These are phyloP conservation scores for Medicago ruthenica DNA, from an alignment of 306 rosid genomes.

Conservation along the genomic window DNA sequence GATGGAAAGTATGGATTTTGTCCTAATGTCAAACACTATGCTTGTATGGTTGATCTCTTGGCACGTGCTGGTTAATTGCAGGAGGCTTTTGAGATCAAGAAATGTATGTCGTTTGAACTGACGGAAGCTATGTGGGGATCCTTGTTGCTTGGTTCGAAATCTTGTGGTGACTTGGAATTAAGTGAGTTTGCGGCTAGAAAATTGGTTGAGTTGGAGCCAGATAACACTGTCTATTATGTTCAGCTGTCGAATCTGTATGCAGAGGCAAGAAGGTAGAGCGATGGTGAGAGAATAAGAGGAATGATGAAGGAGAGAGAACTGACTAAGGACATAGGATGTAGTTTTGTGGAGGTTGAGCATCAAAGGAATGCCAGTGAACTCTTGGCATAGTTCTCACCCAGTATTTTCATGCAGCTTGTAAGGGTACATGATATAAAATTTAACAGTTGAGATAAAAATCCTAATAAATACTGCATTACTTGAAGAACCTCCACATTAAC, in stretches of 20 bases:
- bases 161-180: slow-evolving; percentile 60
- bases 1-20: slow-evolving; percentile 59
- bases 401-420: slow-evolving; percentile 14
- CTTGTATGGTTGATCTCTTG: slow-evolving; percentile 76
- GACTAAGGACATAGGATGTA: slow-evolving; percentile 67
- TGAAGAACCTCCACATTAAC: neutral
- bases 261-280: slow-evolving; percentile 74
- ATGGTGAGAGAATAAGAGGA: slow-evolving; percentile 72
- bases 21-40: slow-evolving; percentile 65
- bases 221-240: slow-evolving; percentile 61
- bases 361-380: no score
- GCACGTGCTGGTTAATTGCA: slow-evolving; percentile 65
- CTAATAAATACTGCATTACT: neutral
- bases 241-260: slow-evolving; percentile 76
- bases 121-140: slow-evolving; percentile 80
- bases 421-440: slow-evolving; percentile 19
- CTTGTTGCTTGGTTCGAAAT: slow-evolving; percentile 59
- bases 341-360: slow-evolving; percentile 59
- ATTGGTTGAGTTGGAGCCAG: slow-evolving; percentile 71
- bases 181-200: slow-evolving; percentile 68
- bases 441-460: slow-evolving; percentile 4
- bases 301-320: slow-evolving; percentile 63
- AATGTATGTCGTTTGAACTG: slow-evolving; percentile 65
- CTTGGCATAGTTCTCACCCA: no score
- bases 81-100: slow-evolving; percentile 57